Evolutionary conservation across 306 rosid genomes (phyloP), one percentile per base, ranked within the genome.

Genomic region (Alnus glutinosa): DNA sequence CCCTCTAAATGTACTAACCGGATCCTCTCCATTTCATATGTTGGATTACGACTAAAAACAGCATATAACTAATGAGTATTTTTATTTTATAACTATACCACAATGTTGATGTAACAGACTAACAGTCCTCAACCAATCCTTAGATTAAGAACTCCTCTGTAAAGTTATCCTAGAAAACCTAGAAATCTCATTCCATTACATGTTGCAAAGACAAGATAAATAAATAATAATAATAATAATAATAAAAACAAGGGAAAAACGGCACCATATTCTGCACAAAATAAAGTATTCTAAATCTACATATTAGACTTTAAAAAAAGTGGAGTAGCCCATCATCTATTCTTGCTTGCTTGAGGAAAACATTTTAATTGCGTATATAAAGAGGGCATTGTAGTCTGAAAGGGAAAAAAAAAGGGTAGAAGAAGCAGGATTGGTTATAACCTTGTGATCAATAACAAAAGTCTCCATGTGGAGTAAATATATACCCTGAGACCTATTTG

Each of bases 401-500:
- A 67, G 46, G 46, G 61, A 0, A 7, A 61, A 71, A 59, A 59
- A 34, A 16, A 72, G 15, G 28, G 28, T 23, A 23, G 28, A 23
- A 23, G 28, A 59, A 75, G 62, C 66, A 52, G 19, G 74, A 75
- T 50, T 42, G 51, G 62, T 5, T 42, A 19, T 66, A 10, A 66
- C 6, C 71, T 66, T 36, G 9, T 30, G 14, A 57, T 37, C 49
- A 50, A 42, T 49, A 55, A 67, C 51, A 74, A 48, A 42, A 52
- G 73, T 37, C 61, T 57, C 75, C 63, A 46, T 23, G 47, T 32
- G 63, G 39, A 39, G 63, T 58, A 55, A 52, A 82, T 62, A n/a
- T 30, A 57, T 59, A 72, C 8, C 70, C 61, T 82, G 58, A 15
- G 74, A 70, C 82, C 79, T 67, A 80, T 55, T 81, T 37, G 37